Evolutionary conservation across 2,329 filamentous ascomycete species (phyloP).

Genomic region (Pseudogymnoascus verrucosus): DNA sequence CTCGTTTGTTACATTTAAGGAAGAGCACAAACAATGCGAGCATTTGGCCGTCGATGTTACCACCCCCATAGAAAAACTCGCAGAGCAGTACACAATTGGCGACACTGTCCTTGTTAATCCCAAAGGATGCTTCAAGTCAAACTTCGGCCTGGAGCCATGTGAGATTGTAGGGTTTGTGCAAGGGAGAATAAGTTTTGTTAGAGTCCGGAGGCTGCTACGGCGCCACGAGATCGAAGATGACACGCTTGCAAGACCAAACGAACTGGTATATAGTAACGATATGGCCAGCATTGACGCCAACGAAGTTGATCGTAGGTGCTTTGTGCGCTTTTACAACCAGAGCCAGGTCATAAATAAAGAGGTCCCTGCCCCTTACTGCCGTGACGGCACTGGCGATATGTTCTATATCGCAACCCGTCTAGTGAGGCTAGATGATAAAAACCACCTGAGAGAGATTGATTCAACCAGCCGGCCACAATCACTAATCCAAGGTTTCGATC

Average conservation of each 20-base stretch:
- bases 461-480: conserved; percentile 23
- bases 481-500: conserved; percentile 50
- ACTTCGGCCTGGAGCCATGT: conserved; percentile 47
- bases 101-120: conserved; percentile 44
- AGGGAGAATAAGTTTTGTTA: conserved; percentile 26
- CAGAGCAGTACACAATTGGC: conserved; percentile 37
- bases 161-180: conserved; percentile 41
- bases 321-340: conserved; percentile 46
- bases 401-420: conserved; percentile 52
- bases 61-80: conserved; percentile 15
- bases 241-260: conserved; percentile 27
- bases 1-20: conserved; percentile 51
- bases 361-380: conserved; percentile 56
- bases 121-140: conserved; percentile 34
- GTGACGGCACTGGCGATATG: conserved; percentile 55
- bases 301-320: conserved; percentile 47
- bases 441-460: conserved; percentile 30
- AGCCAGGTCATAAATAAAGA: conserved; percentile 24
- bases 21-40: conserved; percentile 47
- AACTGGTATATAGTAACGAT: conserved; percentile 48
- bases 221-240: conserved; percentile 33
- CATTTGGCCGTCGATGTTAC: conserved; percentile 26
- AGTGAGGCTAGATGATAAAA: conserved; percentile 17
- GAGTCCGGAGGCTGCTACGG: conserved; percentile 46
- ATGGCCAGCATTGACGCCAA: conserved; percentile 30